Percentiles rank a stretch among this genome's conserved stretches.
phyloP scores from a whole-genome alignment of 2,329 filamentous ascomycete species.

The Aspergillus pseudonomiae region DNA sequence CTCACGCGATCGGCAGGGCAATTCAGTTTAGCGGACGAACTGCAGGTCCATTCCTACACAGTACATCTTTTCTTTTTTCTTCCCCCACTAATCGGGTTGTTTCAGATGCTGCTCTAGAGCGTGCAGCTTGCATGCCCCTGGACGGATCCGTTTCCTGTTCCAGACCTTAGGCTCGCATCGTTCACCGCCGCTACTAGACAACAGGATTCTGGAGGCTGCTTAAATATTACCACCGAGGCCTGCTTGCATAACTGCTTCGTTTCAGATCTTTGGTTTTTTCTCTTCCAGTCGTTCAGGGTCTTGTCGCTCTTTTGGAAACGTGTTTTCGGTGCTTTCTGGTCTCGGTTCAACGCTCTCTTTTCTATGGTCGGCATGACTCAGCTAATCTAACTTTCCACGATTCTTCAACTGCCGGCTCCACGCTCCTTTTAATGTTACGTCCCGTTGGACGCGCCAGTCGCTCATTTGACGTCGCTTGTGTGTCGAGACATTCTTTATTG shows the following conservation, averaged over 20 bases:
- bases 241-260: conserved; percentile 16
- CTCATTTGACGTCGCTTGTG: conserved; percentile 26
- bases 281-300: conserved; percentile 32
- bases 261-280: conserved; percentile 30
- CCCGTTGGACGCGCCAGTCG: conserved; percentile 22
- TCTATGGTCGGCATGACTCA: conserved; percentile 20
- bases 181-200: conserved; percentile 37
- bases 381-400: conserved; percentile 19
- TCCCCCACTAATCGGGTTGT: conserved; percentile 21
- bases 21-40: conserved; percentile 18
- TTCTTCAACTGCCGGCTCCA: conserved; percentile 22
- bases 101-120: conserved; percentile 20
- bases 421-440: conserved; percentile 22
- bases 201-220: conserved; percentile 29
- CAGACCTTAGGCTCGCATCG: conserved; percentile 2
- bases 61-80: conserved; percentile 8
- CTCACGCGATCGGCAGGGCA: conserved; percentile 13
- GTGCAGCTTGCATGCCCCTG: conserved; percentile 30
- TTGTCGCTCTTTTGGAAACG: conserved; percentile 39
- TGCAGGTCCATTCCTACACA: conserved; percentile 9
- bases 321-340: conserved; percentile 29
- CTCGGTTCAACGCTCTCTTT: conserved; percentile 35
- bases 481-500: conserved; percentile 34
- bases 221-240: conserved; percentile 20
- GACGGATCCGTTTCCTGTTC: conserved; percentile 20